Base-by-base conservation (phyloP, 1,284 basidiomycete genomes). In the Lentinula novae-zelandiae region DNA sequence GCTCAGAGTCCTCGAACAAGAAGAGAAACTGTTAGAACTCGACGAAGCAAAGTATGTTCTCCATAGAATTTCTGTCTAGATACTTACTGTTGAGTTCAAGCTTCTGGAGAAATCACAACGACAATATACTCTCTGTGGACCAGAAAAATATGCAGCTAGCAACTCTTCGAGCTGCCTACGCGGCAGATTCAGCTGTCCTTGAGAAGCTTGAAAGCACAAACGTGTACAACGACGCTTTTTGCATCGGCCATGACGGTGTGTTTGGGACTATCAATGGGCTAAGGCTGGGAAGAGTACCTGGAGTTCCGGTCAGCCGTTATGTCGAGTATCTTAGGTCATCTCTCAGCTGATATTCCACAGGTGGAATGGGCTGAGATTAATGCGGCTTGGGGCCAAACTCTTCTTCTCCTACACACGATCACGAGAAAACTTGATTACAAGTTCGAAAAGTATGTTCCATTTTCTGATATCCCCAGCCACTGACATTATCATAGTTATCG, bases 331-430 rank as follows among this genome's bases (percentile, higher is more conserved):
- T 10, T 8, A 7, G 15, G 39, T 60, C 33, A 44, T 51, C 20
- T 33, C 20, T 53, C 51, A 50, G 17, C 38, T 51, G 60, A 60
- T 54, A 17, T 13, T 60, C 53, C 69, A 0, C 67, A 92, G 83
- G 94, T 99, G 33, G 96, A 98, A 70, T 99, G 96, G 96, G 86
- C 93, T 5, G 97, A 99, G 75, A 96, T 99, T 73, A 99, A 99
- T 71, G 97, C 97, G 5, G 97, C 97, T 2, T 98, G 96, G 95
- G 97, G 97, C 0, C 92, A 98, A 70, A 93, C 95, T 0, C 80
- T 96, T n/a, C 78, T 99, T 20, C 80, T 98, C 57, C 78, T 99
- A 13, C 92, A 96, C 68, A 95, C 95, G 4, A 85, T 99, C 56
- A 93, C 93, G 3, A 82, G 90, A 61, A 96, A 96, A 72, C 83